phyloP scores from a whole-genome alignment of 768 basidiomycete genomes.

The Strobilomyces dryophilus region DNA sequence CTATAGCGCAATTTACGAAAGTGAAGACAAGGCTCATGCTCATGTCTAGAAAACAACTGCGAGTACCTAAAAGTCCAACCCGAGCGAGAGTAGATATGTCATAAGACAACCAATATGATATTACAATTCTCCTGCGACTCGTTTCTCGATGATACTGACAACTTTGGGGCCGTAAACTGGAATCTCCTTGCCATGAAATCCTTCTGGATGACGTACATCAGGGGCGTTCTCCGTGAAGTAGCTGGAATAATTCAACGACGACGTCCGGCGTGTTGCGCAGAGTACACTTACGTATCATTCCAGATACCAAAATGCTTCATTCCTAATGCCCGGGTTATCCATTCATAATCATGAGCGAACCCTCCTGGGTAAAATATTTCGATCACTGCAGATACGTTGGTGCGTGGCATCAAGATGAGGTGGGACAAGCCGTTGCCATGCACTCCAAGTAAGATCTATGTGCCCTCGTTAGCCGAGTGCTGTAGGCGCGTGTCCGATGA shows the following conservation, averaged over 20 bases:
- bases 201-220: conserved; percentile 67
- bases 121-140: conserved; percentile 36
- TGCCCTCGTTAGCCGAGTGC: conserved; percentile 1
- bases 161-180: conserved; percentile 66
- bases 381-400: conserved; percentile 72
- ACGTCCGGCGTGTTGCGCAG: not conserved
- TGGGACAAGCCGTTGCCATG: conserved; percentile 84
- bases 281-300: conserved; percentile 63
- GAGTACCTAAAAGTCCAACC: not conserved
- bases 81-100: not conserved
- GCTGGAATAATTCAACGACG: conserved; percentile 4
- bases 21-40: not conserved
- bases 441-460: conserved; percentile 63
- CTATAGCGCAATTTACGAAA: not conserved
- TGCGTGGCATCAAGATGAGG: conserved; percentile 79
- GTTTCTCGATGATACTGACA: conserved; percentile 68
- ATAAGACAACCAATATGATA: not conserved
- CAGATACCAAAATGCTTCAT: conserved; percentile 75
- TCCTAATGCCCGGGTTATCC: conserved; percentile 71
- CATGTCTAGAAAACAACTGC: not conserved
- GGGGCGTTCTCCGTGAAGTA: conserved; percentile 37
- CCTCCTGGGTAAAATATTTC: conserved; percentile 81
- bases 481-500: not conserved
- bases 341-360: conserved; percentile 85
- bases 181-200: conserved; percentile 78